phyloP scores from a whole-genome alignment of 2,329 filamentous ascomycete species.

The Ambrosiella cleistominuta region DNA sequence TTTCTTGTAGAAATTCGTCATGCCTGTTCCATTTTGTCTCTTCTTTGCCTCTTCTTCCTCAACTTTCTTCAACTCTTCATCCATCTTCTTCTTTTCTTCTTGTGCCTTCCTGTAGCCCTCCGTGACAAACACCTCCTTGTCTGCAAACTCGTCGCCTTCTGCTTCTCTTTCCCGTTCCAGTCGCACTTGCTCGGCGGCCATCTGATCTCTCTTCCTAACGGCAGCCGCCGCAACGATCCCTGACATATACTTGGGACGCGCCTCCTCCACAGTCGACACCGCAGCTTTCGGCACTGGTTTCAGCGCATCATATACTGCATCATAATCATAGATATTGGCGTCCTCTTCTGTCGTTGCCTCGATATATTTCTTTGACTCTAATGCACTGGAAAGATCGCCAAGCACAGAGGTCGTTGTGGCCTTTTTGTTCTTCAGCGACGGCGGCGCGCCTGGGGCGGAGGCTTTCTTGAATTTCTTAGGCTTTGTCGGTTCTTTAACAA shows the following conservation, averaged over 20 bases:
- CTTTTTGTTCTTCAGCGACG: constrained; percentile 19
- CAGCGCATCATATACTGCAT: constrained; percentile 62
- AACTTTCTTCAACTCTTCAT: constrained; percentile 50
- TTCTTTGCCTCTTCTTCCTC: constrained; percentile 49
- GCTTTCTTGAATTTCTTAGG: constrained; percentile 18
- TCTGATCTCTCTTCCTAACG: constrained; percentile 57
- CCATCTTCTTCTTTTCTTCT: constrained; percentile 51
- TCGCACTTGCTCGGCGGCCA: constrained; percentile 65
- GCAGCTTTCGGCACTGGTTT: constrained; percentile 47
- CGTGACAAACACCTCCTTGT: constrained; percentile 76
- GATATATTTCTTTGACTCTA: constrained; percentile 45
- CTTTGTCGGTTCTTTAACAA: constrained; percentile 13
- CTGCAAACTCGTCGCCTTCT: constrained; percentile 64
- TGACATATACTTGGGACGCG: constrained; percentile 63
- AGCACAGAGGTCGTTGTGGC: constrained; percentile 25
- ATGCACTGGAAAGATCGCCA: constrained; percentile 48
- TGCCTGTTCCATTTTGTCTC: constrained; percentile 41
- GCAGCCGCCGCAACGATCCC: constrained; percentile 57
- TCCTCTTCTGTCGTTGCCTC: constrained; percentile 50
- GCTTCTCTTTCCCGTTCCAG: constrained; percentile 60
- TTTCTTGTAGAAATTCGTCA: constrained; percentile 63
- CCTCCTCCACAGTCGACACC: constrained; percentile 36
- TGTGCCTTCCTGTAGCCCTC: constrained; percentile 69
- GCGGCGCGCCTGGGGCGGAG: background rate
- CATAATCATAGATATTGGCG: constrained; percentile 69